Percentiles rank a stretch among this genome's conserved stretches.
These are phyloP conservation scores for Fusarium sp. DNA, from an alignment of 2,329 filamentous ascomycete genomes.

Conservation along the genomic window DNA sequence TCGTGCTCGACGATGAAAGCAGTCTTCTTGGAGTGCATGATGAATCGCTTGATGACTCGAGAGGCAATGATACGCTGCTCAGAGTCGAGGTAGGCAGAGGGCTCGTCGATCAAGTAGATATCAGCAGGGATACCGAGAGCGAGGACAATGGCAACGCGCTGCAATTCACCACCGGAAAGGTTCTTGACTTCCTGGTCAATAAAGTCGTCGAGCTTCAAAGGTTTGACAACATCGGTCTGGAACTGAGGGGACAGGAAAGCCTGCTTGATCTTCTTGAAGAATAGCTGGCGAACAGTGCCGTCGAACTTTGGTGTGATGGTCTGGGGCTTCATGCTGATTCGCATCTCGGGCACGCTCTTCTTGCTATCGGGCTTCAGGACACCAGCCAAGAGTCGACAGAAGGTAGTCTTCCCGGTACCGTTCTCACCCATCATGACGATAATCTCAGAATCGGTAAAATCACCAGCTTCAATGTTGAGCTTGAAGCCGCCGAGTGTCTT, in stretches of 20 bases:
- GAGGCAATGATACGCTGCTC: conserved; percentile 98
- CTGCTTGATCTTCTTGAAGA: conserved; percentile 99
- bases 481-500: conserved; percentile 93
- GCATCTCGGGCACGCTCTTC: conserved; percentile 86
- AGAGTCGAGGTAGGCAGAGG: conserved; percentile 95
- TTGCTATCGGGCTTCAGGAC: conserved; percentile 88
- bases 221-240: conserved; percentile 99
- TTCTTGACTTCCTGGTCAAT: conserved; percentile 99
- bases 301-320: conserved; percentile 99
- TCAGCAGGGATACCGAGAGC: conserved; percentile 96
- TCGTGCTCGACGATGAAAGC: conserved; percentile 99
- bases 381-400: conserved; percentile 95
- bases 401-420: conserved; percentile 98
- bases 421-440: conserved; percentile 99
- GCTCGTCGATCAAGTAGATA: conserved; percentile 98
- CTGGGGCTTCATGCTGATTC: conserved; percentile 99
- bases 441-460: conserved; percentile 98
- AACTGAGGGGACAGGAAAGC: conserved; percentile 97
- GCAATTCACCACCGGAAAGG: conserved; percentile 97
- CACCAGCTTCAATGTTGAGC: conserved; percentile 80
- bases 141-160: conserved; percentile 97
- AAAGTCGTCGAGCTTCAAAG: conserved; percentile 98
- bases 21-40: conserved; percentile 99
- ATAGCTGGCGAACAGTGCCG: conserved; percentile 94
- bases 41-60: conserved; percentile 98